Evolutionary conservation across 345 rosid species (phyloP).

Genomic region (Stellera chamaejasme): DNA sequence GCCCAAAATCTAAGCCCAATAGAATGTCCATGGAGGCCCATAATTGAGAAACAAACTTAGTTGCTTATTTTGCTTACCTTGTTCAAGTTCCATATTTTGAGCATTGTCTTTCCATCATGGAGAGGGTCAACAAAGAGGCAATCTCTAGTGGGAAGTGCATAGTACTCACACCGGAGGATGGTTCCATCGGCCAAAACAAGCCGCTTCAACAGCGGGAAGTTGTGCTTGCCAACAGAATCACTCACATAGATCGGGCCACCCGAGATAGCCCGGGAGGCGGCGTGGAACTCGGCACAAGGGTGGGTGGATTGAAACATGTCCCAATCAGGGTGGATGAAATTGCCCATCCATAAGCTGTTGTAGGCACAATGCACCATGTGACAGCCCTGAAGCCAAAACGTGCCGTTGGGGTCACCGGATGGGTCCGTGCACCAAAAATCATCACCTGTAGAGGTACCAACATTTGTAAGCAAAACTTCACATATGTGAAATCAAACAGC

Average conservation of each 20-base stretch:
- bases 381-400: conserved; percentile 98
- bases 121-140: conserved; percentile 87
- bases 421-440: conserved; percentile 99
- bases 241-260: conserved; percentile 92
- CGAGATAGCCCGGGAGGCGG: conserved; percentile 91
- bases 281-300: conserved; percentile 92
- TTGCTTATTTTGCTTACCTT: conserved; percentile 32
- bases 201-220: conserved; percentile 58
- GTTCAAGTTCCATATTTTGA: conserved; percentile 97
- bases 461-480: neutral
- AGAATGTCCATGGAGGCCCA: neutral
- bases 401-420: conserved; percentile 90
- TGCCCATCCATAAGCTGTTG: conserved; percentile 99
- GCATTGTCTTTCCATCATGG: conserved; percentile 98
- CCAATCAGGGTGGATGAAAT: conserved; percentile 98
- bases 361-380: conserved; percentile 99
- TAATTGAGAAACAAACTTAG: neutral
- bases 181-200: conserved; percentile 75
- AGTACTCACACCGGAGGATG: conserved; percentile 68
- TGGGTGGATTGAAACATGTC: conserved; percentile 99
- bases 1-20: neutral
- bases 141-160: conserved; percentile 90
- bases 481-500: neutral
- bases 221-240: conserved; percentile 77
- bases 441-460: conserved; percentile 43